Evolutionary conservation across 306 rosid species (phyloP).

Genomic region (Citrullus mucosospermus): DNA sequence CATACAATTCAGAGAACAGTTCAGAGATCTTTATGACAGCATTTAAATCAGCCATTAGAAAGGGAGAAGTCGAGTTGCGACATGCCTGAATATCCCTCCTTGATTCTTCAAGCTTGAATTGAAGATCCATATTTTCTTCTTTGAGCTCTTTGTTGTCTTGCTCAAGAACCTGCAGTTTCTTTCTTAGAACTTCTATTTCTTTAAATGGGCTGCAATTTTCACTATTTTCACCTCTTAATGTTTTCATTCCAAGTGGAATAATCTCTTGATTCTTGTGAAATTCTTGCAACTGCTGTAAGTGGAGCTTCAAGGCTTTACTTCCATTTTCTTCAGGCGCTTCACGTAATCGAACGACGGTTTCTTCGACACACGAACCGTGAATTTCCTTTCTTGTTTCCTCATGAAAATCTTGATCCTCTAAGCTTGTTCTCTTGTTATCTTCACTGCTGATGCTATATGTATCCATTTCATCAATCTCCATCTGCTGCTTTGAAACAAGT

Average conservation of each 20-base stretch:
- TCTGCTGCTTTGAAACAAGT: too few relatives aligned
- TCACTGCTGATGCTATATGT: too few relatives aligned
- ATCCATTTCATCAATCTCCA: too few relatives aligned
- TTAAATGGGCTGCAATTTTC: background rate
- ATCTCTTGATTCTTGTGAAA: background rate
- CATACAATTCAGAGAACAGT: background rate
- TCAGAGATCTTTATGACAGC: background rate
- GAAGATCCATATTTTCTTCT: background rate
- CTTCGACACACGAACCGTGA: background rate
- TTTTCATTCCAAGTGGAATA: constrained; percentile 19
- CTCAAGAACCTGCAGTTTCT: constrained; percentile 28
- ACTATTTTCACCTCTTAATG: constrained; percentile 10
- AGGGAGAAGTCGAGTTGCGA: background rate
- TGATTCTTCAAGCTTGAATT: background rate
- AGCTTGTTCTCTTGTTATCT: too few relatives aligned
- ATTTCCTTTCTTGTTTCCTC: constrained; percentile 16
- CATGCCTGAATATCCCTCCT: background rate
- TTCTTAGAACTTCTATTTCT: constrained; percentile 15
- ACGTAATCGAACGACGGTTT: constrained; percentile 1
- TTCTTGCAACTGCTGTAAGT: too few relatives aligned
- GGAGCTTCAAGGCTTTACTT: too few relatives aligned
- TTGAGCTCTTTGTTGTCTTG: background rate
- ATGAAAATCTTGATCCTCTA: constrained; percentile 5
- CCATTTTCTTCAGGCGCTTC: too few relatives aligned
- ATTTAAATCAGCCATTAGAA: constrained; percentile 4